Evolutionary conservation across 495 filamentous ascomycete species (phyloP).

Genomic region (Thermochaetoides thermophila): DNA sequence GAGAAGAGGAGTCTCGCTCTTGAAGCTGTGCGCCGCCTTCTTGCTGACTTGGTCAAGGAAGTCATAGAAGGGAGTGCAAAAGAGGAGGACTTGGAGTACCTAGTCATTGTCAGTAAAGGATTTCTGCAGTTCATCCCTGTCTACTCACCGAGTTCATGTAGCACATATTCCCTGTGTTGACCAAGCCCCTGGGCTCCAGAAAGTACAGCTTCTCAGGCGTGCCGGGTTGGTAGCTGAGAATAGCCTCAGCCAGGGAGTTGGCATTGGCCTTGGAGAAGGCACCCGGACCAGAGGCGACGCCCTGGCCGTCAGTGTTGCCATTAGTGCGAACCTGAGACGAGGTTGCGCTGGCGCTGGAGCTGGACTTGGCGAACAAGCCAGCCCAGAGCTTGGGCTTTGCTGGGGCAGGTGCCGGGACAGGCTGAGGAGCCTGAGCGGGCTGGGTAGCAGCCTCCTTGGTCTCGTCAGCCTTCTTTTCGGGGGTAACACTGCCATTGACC

Average conservation of each 20-base stretch:
- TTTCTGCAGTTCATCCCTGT: neutral
- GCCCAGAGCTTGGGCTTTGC: slow-evolving; percentile 64
- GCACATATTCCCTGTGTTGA: slow-evolving; percentile 98
- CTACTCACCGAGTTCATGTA: slow-evolving; percentile 96
- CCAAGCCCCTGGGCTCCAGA: slow-evolving; percentile 83
- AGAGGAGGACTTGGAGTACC: slow-evolving; percentile 87
- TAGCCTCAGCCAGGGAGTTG: slow-evolving; percentile 55
- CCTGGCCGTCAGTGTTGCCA: slow-evolving; percentile 8
- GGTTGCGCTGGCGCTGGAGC: slow-evolving; percentile 15
- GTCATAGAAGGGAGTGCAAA: slow-evolving; percentile 84
- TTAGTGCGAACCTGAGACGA: slow-evolving; percentile 15
- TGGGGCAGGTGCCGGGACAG: too few species aligned
- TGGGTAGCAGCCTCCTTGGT: slow-evolving; percentile 13
- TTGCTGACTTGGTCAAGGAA: slow-evolving; percentile 81
- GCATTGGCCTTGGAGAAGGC: slow-evolving; percentile 39
- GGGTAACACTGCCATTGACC: slow-evolving; percentile 6
- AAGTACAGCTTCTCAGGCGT: slow-evolving; percentile 56
- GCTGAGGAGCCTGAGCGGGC: slow-evolving; percentile 25
- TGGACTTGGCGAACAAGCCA: slow-evolving; percentile 49
- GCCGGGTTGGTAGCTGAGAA: slow-evolving; percentile 49
- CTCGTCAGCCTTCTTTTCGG: slow-evolving; percentile 5
- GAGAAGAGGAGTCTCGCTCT: slow-evolving; percentile 83
- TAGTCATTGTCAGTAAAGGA: slow-evolving; percentile 17
- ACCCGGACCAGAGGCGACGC: slow-evolving; percentile 9
- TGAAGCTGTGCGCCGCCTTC: slow-evolving; percentile 76